Percentiles rank a stretch among this genome's conserved stretches.
Conservation (phyloP, 73 alveolate genomes). For the Loxodes magnus region DNA sequence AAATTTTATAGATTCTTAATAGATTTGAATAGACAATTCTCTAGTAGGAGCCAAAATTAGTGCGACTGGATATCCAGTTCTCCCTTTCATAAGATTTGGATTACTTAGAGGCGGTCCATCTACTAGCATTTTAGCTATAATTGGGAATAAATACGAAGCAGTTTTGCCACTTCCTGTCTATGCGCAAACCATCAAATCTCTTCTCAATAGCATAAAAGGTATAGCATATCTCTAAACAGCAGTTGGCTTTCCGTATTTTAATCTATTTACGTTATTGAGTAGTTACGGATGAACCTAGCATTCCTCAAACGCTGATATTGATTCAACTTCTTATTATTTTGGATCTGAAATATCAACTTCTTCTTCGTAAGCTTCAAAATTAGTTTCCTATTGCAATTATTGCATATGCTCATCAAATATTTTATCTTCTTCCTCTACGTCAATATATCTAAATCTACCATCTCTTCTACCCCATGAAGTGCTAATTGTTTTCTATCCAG, state of each 20-base stretch:
- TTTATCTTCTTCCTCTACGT: constrained; percentile 6
- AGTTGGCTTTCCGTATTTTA: constrained; percentile 30
- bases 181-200: constrained; percentile 72
- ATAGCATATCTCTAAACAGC: constrained; percentile 31
- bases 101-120: constrained; percentile 1
- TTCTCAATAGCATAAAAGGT: constrained; percentile 35
- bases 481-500: no score
- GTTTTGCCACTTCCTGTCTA: constrained; percentile 94
- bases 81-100: background rate
- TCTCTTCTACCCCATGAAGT: no score
- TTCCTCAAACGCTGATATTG: constrained; percentile 18
- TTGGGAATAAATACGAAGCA: constrained; percentile 73
- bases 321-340: background rate
- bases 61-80: constrained; percentile 46
- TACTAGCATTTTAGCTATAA: constrained; percentile 45
- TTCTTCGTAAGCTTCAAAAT: constrained; percentile 7
- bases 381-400: background rate
- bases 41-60: constrained; percentile 84
- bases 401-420: no score
- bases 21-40: constrained; percentile 66
- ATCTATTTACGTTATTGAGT: constrained; percentile 12
- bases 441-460: no score
- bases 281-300: constrained; percentile 19
- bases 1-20: constrained; percentile 61
- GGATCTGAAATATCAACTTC: constrained; percentile 8